phyloP scores from a whole-genome alignment of 2,329 filamentous ascomycete species.

The Penicillium sp. region DNA sequence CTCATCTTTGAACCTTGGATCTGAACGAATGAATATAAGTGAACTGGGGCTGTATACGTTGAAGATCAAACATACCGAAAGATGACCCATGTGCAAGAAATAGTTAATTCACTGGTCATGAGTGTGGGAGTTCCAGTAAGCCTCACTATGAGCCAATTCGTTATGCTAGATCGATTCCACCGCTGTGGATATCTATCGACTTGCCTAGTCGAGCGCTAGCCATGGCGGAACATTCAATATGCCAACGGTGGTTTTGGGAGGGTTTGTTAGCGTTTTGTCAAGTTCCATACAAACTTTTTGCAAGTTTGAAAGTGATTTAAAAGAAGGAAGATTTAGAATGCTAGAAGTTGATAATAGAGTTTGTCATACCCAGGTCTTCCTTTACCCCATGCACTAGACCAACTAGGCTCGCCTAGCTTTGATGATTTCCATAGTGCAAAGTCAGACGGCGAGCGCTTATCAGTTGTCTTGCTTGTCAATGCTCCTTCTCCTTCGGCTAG shows the following conservation, averaged over 20 bases:
- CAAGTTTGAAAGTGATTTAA: no score
- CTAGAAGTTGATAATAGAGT: no score
- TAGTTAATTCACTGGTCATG: conserved; percentile 83
- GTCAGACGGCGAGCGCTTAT: conserved; percentile 74
- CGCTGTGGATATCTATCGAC: conserved; percentile 88
- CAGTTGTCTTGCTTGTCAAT: conserved; percentile 55
- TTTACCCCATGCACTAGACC: conserved; percentile 82
- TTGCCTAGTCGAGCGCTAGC: conserved; percentile 81
- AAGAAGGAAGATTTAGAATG: no score
- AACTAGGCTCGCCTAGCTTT: conserved; percentile 86
- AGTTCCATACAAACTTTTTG: no score
- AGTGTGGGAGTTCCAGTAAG: conserved; percentile 60
- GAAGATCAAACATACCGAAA: conserved; percentile 45
- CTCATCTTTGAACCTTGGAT: conserved; percentile 95
- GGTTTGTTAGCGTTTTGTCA: no score
- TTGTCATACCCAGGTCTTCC: conserved; percentile 71
- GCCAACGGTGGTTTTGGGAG: no score
- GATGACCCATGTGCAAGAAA: conserved; percentile 91
- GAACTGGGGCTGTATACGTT: neutral
- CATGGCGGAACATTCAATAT: conserved; percentile 97
- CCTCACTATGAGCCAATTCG: conserved; percentile 83
- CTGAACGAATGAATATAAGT: neutral
- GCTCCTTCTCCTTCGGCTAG: conserved; percentile 89
- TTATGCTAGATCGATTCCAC: conserved; percentile 90
- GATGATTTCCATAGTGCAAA: conserved; percentile 94